phyloP scores from a whole-genome alignment of 345 rosid genomes.

The Gossypioides kirkii region DNA sequence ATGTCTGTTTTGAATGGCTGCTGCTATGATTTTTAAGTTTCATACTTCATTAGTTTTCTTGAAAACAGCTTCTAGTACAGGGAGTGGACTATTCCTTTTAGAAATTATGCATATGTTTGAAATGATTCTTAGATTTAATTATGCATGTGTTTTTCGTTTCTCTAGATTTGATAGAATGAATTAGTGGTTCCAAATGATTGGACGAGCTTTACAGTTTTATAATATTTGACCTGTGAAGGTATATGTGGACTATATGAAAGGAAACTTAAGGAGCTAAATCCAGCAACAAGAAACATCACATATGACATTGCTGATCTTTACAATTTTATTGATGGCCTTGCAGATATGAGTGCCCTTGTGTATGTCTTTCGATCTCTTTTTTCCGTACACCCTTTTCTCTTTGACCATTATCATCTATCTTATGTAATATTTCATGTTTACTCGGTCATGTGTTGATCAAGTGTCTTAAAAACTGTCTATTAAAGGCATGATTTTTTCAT shows the following conservation, averaged over 20 bases:
- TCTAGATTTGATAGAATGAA: neutral
- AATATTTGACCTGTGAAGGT: slow-evolving; percentile 29
- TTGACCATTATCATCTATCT: neutral
- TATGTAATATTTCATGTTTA: neutral
- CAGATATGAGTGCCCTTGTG: slow-evolving; percentile 76
- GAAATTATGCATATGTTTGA: neutral
- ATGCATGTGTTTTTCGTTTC: neutral
- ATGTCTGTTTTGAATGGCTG: too few relatives aligned
- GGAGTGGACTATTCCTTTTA: neutral
- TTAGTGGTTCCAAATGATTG: neutral
- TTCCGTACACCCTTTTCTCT: neutral
- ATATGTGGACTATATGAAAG: slow-evolving; percentile 64
- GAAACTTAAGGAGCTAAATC: slow-evolving; percentile 67
- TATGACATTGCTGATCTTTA: slow-evolving; percentile 67
- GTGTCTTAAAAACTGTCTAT: neutral
- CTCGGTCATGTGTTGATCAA: neutral
- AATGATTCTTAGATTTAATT: neutral
- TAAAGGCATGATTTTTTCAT: neutral
- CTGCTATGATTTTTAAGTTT: too few relatives aligned
- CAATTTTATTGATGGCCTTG: slow-evolving; percentile 71
- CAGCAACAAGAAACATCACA: slow-evolving; percentile 50
- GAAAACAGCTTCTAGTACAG: neutral
- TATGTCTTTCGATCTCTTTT: slow-evolving; percentile 25
- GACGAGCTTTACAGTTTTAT: neutral
- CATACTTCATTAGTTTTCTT: neutral